Conservation (phyloP, 2,329 filamentous ascomycete genomes). For the Tolypocladium tropicale region DNA sequence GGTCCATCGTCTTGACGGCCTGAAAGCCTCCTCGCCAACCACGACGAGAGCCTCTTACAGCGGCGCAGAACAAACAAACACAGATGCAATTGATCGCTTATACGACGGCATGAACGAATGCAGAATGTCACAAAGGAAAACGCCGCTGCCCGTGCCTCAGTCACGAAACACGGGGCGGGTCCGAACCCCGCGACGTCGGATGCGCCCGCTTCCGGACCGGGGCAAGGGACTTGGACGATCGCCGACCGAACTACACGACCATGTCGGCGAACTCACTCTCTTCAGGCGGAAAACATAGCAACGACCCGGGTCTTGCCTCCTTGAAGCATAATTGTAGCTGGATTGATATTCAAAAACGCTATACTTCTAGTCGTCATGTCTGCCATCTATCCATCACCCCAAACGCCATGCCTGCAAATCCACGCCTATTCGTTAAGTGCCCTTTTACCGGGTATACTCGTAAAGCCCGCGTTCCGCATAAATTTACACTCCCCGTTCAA, state of each 20-base stretch:
- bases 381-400: not conserved
- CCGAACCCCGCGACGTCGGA: not conserved
- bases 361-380: not conserved
- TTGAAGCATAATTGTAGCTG: not conserved
- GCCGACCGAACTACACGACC: too few species aligned
- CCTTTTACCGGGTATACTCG: not conserved
- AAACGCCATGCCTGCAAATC: not conserved
- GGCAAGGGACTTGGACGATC: not conserved
- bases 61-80: not conserved
- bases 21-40: not conserved
- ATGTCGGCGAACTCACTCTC: too few species aligned
- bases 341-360: not conserved
- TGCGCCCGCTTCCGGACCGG: not conserved
- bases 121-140: not conserved
- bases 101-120: not conserved
- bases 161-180: not conserved
- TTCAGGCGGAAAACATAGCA: too few species aligned
- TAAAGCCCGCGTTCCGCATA: not conserved
- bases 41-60: too few species aligned
- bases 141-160: not conserved
- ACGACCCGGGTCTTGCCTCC: not conserved
- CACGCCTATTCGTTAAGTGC: not conserved
- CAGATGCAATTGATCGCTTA: not conserved
- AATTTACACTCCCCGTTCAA: not conserved
- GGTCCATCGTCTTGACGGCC: not conserved